Base-by-base conservation (phyloP, 2,329 filamentous ascomycete species). In the Phoma sp. region DNA sequence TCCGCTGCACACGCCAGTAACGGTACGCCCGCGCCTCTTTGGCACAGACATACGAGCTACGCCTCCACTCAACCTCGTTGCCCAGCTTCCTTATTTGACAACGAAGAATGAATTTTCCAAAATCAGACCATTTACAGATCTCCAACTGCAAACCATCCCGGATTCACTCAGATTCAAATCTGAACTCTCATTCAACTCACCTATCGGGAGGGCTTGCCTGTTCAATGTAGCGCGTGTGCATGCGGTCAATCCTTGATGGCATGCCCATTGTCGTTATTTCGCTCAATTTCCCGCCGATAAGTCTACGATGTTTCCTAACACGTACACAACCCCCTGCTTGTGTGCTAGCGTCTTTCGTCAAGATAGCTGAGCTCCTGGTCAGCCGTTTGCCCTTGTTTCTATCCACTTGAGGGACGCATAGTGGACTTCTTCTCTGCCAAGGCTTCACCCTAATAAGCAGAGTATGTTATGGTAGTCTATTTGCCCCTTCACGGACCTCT, bases 121-220 rank as follows among this genome's bases (percentile, higher is more conserved):
- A 25, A 26, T 25, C 36, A 36, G 12, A 37, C 23, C 36, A 30
- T 23, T 30, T 14, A 25, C 4, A 11, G 26, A 12, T 36, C 12
- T 42, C 18, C 32, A 42, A 33, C 30, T 23, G 23, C 42, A 11
- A 26, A 32, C 12, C 18, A 20, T 32, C 10, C 25, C 32, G 30
- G 17, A 23, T 23, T 17, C 12, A 29, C 14, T 17, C 46, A 39
- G 15, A 29, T 15, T 15, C 9, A n/a, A 26, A 23, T 29, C 14
- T 14, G 29, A 36, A 25, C 36, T 36, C 20, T 17, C 5, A 14
- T 18, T 34, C 29, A 23, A 2, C 17, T 28, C 17, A 29, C 49
- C 42, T 47, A 46, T 47, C 29, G 42, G 23, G 36, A n/a, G 42
- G 26, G 36, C 42, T 37, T 53, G 42, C 50, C 32, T 47, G 29